Evolutionary conservation across 768 basidiomycete species (phyloP), one percentile per base, ranked within the genome.

Genomic region (Termitomyces sp.): DNA sequence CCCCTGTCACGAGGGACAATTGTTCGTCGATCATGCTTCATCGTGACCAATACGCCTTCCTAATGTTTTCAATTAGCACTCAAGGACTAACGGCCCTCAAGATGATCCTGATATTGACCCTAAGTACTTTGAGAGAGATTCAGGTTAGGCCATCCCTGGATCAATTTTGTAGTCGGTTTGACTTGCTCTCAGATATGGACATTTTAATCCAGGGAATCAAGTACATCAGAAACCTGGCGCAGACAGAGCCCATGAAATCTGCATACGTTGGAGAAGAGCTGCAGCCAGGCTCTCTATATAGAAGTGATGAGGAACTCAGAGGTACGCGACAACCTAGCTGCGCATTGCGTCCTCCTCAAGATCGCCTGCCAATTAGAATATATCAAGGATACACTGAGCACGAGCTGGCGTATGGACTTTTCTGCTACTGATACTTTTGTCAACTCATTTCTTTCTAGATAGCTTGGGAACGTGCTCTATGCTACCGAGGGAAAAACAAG

Each of bases 401-500:
- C 31, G 44, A 58, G 54, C 12, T 65, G 64, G 59, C 48, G 63
- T 52, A 61, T 12, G 58, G 22, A n/a, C 2, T 37, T 48, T 41
- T n/a, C 36, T 41, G 46, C 24, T 42, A 18, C 31, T 45, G 8
- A 46, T 27, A 20, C 1, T 45, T 11, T 5, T 27, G 57, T 5
- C 44, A 7, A 15, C 42, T 57, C 37, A 59, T 49, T 31, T 6
- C 9, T 36, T 30, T 44, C 42, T 12, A 82, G 81, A 85, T 61
- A 76, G 79, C 13, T 65, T 76, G 27, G 77, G 79, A 6, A 75
- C 81, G 1, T 76, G 74, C 54, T 81, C 82, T 1, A 84, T 84
- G 83, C 72, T 85, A 42, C 82, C 83, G 5, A 69, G 68, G 15
- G 76, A 78, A 30, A 76, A 78, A 51, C 70, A 71, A 18, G 83